Evolutionary conservation across 768 basidiomycete species (phyloP).

Genomic region (Strobilomyces confusus): DNA sequence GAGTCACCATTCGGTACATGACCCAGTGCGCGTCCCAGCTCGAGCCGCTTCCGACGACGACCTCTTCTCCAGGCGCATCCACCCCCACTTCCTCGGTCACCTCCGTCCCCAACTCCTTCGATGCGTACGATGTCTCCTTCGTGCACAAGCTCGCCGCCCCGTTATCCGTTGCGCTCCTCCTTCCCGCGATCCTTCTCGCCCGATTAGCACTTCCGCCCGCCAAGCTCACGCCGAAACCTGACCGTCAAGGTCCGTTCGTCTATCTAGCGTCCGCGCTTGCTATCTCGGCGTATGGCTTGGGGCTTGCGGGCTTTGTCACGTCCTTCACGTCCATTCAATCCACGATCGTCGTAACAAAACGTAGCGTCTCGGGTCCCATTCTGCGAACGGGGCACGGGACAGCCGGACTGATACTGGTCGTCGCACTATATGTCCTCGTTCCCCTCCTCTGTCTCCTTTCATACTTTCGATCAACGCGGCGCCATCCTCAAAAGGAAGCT

Average conservation of each 20-base stretch:
- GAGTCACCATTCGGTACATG: slow-evolving; percentile 60
- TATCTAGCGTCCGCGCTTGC: slow-evolving; percentile 38
- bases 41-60: slow-evolving; percentile 17
- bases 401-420: slow-evolving; percentile 62
- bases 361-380: slow-evolving; percentile 27
- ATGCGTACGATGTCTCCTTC: slow-evolving; percentile 40
- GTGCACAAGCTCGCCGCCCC: slow-evolving; percentile 46
- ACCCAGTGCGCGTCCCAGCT: slow-evolving; percentile 52
- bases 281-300: slow-evolving; percentile 52
- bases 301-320: slow-evolving; percentile 57
- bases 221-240: slow-evolving; percentile 16
- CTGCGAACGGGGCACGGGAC: slow-evolving; percentile 62
- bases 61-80: slow-evolving; percentile 18
- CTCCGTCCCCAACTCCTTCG: slow-evolving; percentile 18
- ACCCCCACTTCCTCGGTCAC: slow-evolving; percentile 11
- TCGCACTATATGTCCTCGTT: slow-evolving; percentile 52
- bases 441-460: slow-evolving; percentile 40
- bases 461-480: slow-evolving; percentile 12
- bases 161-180: slow-evolving; percentile 43
- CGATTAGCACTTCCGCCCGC: slow-evolving; percentile 41
- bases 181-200: slow-evolving; percentile 39
- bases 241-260: slow-evolving; percentile 28
- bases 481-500: slow-evolving; percentile 16
- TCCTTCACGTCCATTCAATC: slow-evolving; percentile 56
- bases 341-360: slow-evolving; percentile 27